Conservation (phyloP, 306 rosid species). For the Inga oerstediana region DNA sequence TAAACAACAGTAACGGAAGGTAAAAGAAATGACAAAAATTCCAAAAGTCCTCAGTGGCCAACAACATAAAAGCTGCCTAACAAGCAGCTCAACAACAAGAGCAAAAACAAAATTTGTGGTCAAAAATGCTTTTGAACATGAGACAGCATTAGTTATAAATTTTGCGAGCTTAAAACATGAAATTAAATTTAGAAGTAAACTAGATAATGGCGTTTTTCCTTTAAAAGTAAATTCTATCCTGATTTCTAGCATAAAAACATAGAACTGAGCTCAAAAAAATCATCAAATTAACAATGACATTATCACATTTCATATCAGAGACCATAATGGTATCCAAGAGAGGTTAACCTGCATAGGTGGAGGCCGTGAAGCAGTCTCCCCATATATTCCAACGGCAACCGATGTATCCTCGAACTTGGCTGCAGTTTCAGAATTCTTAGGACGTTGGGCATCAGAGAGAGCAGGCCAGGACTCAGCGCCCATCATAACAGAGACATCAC, state of each 20-base stretch:
- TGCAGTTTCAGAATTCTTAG: slow-evolving; percentile 50
- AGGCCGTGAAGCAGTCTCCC: slow-evolving; percentile 43
- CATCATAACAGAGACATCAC: slow-evolving; percentile 69
- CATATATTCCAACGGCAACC: slow-evolving; percentile 37
- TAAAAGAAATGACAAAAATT: not conserved
- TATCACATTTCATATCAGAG: slow-evolving; percentile 10
- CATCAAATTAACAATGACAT: not conserved
- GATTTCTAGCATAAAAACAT: not conserved
- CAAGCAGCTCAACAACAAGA: not conserved
- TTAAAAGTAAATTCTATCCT: slow-evolving; percentile 12
- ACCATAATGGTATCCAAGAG: not conserved
- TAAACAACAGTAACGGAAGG: not conserved
- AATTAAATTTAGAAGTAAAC: not conserved
- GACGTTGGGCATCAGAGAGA: slow-evolving; percentile 70
- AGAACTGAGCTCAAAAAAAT: not conserved
- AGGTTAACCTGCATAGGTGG: slow-evolving; percentile 59
- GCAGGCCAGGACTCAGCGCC: slow-evolving; percentile 89
- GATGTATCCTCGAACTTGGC: slow-evolving; percentile 39
- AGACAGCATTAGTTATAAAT: not conserved
- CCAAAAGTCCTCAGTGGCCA: not conserved
- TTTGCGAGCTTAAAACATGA: not conserved
- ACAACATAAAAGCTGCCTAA: not conserved
- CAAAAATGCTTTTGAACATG: not conserved
- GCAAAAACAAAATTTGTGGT: too few species aligned
- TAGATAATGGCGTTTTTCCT: not conserved